Base-by-base conservation (phyloP, 805 yeast genomes). In the Hermanozyma aechmeae region DNA sequence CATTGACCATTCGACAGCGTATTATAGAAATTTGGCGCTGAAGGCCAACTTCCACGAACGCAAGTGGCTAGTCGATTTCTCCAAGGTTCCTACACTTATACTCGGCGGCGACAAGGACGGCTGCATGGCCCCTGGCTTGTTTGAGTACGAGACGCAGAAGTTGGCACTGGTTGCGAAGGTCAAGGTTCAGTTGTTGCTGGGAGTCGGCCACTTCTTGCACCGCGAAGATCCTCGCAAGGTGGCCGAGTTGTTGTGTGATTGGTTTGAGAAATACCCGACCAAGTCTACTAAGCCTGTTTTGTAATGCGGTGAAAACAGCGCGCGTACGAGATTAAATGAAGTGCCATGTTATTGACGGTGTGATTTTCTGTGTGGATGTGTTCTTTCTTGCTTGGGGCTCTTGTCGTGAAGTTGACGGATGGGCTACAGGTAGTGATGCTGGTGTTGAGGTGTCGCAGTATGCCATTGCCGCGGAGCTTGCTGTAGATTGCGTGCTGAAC, bases 201-300 rank as follows among this genome's bases (percentile, higher is more conserved):
- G 48, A 5, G 42, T 49, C 16, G 67, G 68, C 1, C 68, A 61
- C 34, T 61, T 61, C 34, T 41, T 60, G 37, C 67, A 61, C 16
- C 42, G 65, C 17, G 67, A 61, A 33, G 51, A 51, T 21, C 64
- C 67, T 1, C 37, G 26, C 12, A 36, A 35, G 24, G 56, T 58
- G 4, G 51, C 49, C 2, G 40, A 39, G 16, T 25, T 41, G 15
- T 42, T 51, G 3, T 34, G 38, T 16, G 53, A 44, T 16, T 61
- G 64, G 63, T 45, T 58, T 23, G 38, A 35, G 16, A 38, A 33
- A 28, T 34, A 34, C 24, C n/a, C n/a, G n/a, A n/a, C n/a, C n/a
- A n/a, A n/a, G n/a, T n/a, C n/a, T n/a, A n/a, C n/a, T n/a, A n/a
- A n/a, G n/a, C n/a, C n/a, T n/a, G n/a, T n/a, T n/a, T n/a, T n/a